These are phyloP conservation scores for Yamadazyma kitorensis DNA, from an alignment of 805 yeast species.

Conservation along the genomic window DNA sequence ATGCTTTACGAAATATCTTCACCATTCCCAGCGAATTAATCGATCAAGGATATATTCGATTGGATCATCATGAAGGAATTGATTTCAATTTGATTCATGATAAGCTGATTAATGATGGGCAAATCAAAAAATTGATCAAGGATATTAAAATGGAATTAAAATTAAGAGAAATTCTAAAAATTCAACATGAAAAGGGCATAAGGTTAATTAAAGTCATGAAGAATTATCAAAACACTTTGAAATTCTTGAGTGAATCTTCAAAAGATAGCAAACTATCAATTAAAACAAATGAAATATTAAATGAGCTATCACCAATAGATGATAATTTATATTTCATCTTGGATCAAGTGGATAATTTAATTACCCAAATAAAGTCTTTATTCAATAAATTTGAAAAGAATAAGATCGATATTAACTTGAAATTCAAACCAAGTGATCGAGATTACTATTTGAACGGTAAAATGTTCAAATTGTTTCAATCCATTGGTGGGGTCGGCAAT, in stretches of 20 bases:
- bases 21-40: constrained; percentile 65
- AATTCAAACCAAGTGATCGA: constrained; percentile 28
- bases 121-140: constrained; percentile 30
- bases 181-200: constrained; percentile 37
- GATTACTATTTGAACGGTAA: constrained; percentile 42
- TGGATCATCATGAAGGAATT: constrained; percentile 67
- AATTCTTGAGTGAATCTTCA: constrained; percentile 20
- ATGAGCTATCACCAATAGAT: constrained; percentile 42
- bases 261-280: constrained; percentile 13
- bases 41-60: constrained; percentile 60
- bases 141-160: constrained; percentile 44
- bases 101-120: constrained; percentile 21
- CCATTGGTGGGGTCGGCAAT: constrained; percentile 16
- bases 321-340: constrained; percentile 46
- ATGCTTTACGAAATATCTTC: constrained; percentile 73
- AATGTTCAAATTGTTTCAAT: constrained; percentile 29
- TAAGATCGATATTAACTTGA: constrained; percentile 21
- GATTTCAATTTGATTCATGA: constrained; percentile 14
- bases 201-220: constrained; percentile 30
- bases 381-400: constrained; percentile 23
- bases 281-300: constrained; percentile 24
- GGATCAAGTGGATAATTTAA: constrained; percentile 40
- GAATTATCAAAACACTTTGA: constrained; percentile 28
- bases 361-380: constrained; percentile 25
- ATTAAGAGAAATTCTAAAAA: constrained; percentile 38